Conservation (phyloP, 305 asterid genomes). For the Fraxinus platypoda region DNA sequence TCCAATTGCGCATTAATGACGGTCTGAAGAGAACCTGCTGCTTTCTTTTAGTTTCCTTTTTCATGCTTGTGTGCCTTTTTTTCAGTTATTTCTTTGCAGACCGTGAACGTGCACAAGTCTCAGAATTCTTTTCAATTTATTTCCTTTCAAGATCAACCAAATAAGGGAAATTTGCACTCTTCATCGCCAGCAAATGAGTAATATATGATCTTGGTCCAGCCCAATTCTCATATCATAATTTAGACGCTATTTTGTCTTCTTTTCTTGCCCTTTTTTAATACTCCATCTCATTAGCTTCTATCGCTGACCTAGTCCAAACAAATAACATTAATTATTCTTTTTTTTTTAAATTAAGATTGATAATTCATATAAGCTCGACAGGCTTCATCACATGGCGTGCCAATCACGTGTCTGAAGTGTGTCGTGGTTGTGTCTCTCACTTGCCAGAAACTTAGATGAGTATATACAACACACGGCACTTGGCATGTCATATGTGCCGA, state of each 20-base stretch:
- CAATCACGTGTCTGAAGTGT: neutral
- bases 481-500: neutral
- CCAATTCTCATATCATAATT: neutral
- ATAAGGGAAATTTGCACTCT: neutral
- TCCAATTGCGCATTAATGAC: neutral
- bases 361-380: neutral
- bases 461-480: neutral
- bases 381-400: neutral
- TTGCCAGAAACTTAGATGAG: neutral
- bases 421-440: neutral
- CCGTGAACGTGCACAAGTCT: neutral
- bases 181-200: neutral
- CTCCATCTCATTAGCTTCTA: neutral
- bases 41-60: neutral
- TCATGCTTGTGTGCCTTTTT: neutral
- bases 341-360: neutral
- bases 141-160: slow-evolving; percentile 3
- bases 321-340: neutral
- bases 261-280: neutral
- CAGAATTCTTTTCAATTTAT: neutral
- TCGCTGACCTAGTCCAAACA: neutral
- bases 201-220: neutral
- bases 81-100: neutral
- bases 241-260: neutral
- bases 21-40: neutral